Evolutionary conservation across 2,329 filamentous ascomycete species (phyloP).

Genomic region (Teratosphaeria epicoccoides): DNA sequence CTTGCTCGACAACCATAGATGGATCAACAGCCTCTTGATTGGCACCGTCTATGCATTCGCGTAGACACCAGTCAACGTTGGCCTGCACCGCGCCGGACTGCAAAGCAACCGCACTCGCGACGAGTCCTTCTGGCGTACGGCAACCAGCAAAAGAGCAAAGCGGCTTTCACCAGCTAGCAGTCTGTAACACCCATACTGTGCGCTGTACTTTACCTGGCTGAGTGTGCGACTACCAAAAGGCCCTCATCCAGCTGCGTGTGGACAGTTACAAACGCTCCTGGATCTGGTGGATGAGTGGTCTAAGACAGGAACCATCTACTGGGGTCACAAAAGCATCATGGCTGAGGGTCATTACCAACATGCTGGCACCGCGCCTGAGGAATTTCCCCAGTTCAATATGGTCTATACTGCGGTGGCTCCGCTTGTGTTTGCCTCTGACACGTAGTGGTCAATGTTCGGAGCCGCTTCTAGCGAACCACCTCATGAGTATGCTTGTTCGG

Average conservation of each 20-base stretch:
- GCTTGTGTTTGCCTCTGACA: too few species aligned
- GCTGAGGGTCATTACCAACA: not conserved
- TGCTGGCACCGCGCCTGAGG: not conserved
- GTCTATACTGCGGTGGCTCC: not conserved
- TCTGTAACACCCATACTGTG: not conserved
- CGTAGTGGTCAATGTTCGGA: too few species aligned
- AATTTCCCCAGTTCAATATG: not conserved
- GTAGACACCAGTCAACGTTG: not conserved
- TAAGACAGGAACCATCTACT: not conserved
- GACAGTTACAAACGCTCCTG: conserved; percentile 1
- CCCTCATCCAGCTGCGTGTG: conserved; percentile 1
- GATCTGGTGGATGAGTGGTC: conserved; percentile 3
- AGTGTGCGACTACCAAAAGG: not conserved
- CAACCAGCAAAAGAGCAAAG: not conserved
- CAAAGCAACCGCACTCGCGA: conserved; percentile 2
- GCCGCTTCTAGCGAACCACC: too few species aligned
- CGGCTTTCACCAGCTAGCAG: conserved; percentile 3
- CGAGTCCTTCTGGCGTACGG: conserved; percentile 4
- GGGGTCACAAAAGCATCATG: not conserved
- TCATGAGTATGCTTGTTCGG: too few species aligned
- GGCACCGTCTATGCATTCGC: not conserved
- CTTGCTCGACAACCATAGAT: not conserved
- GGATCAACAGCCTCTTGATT: not conserved
- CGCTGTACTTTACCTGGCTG: not conserved
- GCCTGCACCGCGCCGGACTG: conserved; percentile 3